Evolutionary conservation across 129 eudicot genomes (phyloP).

Genomic region (Logfia minima): DNA sequence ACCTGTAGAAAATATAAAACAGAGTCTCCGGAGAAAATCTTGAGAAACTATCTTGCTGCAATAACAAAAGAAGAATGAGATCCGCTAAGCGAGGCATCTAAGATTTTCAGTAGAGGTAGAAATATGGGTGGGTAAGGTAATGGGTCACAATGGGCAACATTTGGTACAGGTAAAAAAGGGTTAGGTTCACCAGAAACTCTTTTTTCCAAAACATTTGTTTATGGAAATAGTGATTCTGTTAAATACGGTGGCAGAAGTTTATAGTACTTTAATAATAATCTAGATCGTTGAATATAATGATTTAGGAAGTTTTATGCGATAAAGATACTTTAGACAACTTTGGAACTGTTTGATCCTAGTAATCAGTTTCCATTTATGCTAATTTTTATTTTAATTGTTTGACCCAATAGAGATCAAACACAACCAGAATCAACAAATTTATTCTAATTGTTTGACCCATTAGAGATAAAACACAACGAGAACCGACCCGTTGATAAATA

Average conservation of each 20-base stretch:
- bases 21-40: slow-evolving; percentile 67
- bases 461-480: not conserved
- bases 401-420: not conserved
- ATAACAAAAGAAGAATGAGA: slow-evolving; percentile 21
- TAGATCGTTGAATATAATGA: not conserved
- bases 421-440: not conserved
- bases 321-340: not conserved
- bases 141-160: not conserved
- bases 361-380: not conserved
- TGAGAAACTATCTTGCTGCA: slow-evolving; percentile 69
- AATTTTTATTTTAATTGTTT: not conserved
- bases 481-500: not conserved
- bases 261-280: not conserved
- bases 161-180: not conserved
- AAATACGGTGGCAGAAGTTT: too few relatives aligned
- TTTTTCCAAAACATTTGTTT: not conserved
- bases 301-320: not conserved
- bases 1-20: slow-evolving; percentile 93
- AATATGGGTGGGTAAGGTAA: not conserved
- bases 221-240: not conserved
- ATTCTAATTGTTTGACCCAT: not conserved
- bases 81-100: slow-evolving; percentile 5
- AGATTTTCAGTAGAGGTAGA: slow-evolving; percentile 4
- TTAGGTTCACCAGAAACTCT: not conserved
- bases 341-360: not conserved